Base-by-base conservation (phyloP, 2,329 filamentous ascomycete genomes). In the Botrytis sinoallii region DNA sequence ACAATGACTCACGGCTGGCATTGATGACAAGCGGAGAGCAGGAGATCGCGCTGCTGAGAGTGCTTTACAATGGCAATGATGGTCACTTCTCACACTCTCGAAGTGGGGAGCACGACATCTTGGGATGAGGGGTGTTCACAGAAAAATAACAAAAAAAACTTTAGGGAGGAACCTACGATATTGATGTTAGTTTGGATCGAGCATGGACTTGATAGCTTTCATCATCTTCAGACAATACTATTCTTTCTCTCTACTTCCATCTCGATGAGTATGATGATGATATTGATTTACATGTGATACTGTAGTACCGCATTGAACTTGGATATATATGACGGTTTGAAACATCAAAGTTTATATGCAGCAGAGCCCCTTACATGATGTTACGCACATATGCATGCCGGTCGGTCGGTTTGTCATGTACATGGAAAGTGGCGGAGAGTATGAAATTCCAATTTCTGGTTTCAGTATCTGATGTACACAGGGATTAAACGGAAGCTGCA, bases 51-150 rank as follows among this genome's bases (percentile, higher is more conserved):
- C 75, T 74, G 67, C 75, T 75, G 75, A 52, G 61, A 72, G 65
- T 75, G 75, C 60, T 70, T 64, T 65, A 70, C 61, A 66, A 67
- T 72, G 76, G 64, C 70, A 79, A 78, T 72, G 74, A 79, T 76
- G 78, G 76, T 78, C 74, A 77, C 76, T 77, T 71, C 57, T 77
- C 74, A 75, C 76, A 78, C 77, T 74, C 77, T n/a, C 32, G 77
- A 78, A 68, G 74, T 75, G 75, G 73, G 69, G 73, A 73, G 76
- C 78, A 63, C 74, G 77, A 78, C 77, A 80, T 79, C 75, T 68
- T 70, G 32, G 75, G 73, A 74, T 74, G 77, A 66, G 69, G 73
- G 73, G 73, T 61, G 48, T 38, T 10, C 46, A 40, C 22, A 12
- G 7, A 42, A 74, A 72, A 74, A 74, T 55, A 52, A 71, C 55